Base-by-base conservation (phyloP, 78 protist species). In the Dictyostelium capitatum region DNA sequence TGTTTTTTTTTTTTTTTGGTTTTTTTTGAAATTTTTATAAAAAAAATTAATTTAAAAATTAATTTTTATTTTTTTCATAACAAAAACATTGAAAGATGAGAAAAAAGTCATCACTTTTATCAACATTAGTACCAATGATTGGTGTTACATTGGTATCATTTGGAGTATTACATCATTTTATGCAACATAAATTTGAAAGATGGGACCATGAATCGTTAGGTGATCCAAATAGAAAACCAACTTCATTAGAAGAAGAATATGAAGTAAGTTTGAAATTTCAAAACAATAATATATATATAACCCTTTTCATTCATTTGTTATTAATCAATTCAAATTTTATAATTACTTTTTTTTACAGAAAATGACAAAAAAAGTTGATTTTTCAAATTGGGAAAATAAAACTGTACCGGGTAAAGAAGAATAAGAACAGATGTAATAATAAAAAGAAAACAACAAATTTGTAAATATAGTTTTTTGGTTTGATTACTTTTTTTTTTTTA, bases 291-390 rank as follows among this genome's bases (percentile, higher is more conserved):
- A n/a, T 15, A 1, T 23, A 48, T 78, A 32, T 46, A 32, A 46
- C 4, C 5, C 7, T 47, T 11, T 23, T 74, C 3, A 7, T 25
- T 25, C 4, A 9, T 50, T 20, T 11, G 9, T 20, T 43, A 41
- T 43, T 20, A n/a, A n/a, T n/a, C n/a, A n/a, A 57, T 12, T n/a
- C n/a, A n/a, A n/a, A n/a, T n/a, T n/a, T n/a, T n/a, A n/a, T n/a
- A n/a, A 65, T 28, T 32, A 2, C n/a, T 69, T 6, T 7, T 17
- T 43, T 19, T 48, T 53, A 43, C 23, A 87, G 93, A 87, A 87
- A 87, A 87, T 87, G 93, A 28, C 75, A 59, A 87, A 87, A 62
- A 87, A 87, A 23, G 54, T 87, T 12, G 93, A 87, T 77, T 64
- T 87, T 17, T 77, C 93, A 78, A 74, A 87, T n/a, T 87, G 83